Percentiles rank a stretch among this genome's conserved stretches.
Evolutionary conservation across 805 yeast species (phyloP).

Genomic region (Teunomyces gatunensis): DNA sequence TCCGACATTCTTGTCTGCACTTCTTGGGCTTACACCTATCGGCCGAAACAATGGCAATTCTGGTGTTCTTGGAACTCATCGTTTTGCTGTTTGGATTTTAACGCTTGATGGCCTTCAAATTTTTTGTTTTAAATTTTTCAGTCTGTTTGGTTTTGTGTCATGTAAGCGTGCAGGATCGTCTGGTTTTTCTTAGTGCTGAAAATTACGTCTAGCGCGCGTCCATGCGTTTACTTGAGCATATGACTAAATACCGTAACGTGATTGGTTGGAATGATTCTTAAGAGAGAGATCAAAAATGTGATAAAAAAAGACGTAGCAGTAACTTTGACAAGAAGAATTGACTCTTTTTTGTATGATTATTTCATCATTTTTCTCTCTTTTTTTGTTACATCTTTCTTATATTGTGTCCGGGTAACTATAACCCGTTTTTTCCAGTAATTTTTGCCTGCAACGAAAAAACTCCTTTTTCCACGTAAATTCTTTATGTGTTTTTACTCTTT

Average conservation of each 20-base stretch:
- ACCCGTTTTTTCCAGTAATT: no score
- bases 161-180: background rate
- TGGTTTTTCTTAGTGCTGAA: slow-evolving; percentile 1
- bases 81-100: background rate
- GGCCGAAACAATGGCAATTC: slow-evolving; percentile 93
- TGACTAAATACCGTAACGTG: background rate
- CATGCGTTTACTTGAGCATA: background rate
- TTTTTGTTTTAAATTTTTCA: slow-evolving; percentile 1
- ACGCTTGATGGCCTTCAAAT: background rate
- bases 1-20: slow-evolving; percentile 97
- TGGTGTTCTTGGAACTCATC: slow-evolving; percentile 48
- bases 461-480: no score
- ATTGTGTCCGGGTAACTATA: no score
- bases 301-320: no score
- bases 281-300: no score
- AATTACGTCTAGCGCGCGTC: background rate
- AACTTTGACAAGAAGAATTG: no score
- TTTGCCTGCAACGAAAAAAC: no score
- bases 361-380: no score
- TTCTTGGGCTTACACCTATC: slow-evolving; percentile 98
- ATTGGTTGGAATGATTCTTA: background rate
- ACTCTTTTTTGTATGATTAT: no score
- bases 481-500: no score
- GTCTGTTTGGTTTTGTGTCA: background rate
- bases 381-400: no score